Conservation (phyloP, 306 rosid genomes). For the peach (Prunus persica) region Prunus_persica_NCBIv2 NC_034016.1:12333501-12334000, state of each 20-base stretch:
- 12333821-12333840: not conserved
- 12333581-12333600: slow-evolving; percentile 99
- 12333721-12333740: slow-evolving; percentile 98
- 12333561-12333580: slow-evolving; percentile 36
- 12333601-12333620: slow-evolving; percentile 88
- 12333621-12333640: slow-evolving; percentile 82
- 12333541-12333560: slow-evolving; percentile 16
- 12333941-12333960: not conserved
- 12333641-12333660: slow-evolving; percentile 85
- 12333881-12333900: not conserved
- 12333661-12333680: slow-evolving; percentile 89
- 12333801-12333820: slow-evolving; percentile 45
- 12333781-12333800: slow-evolving; percentile 99
- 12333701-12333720: slow-evolving; percentile 98
- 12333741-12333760: slow-evolving; percentile 89
- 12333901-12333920: not conserved
- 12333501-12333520: slow-evolving; percentile 22
- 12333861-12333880: not conserved
- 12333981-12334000: no score
- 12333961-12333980: not conserved
- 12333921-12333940: not conserved
- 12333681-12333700: slow-evolving; percentile 83
- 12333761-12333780: slow-evolving; percentile 97
- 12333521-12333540: slow-evolving; percentile 6
- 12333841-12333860: not conserved